Base-by-base conservation (phyloP, 202 grass and related monocot genomes). In the Tripidium arundinaceum region DNA sequence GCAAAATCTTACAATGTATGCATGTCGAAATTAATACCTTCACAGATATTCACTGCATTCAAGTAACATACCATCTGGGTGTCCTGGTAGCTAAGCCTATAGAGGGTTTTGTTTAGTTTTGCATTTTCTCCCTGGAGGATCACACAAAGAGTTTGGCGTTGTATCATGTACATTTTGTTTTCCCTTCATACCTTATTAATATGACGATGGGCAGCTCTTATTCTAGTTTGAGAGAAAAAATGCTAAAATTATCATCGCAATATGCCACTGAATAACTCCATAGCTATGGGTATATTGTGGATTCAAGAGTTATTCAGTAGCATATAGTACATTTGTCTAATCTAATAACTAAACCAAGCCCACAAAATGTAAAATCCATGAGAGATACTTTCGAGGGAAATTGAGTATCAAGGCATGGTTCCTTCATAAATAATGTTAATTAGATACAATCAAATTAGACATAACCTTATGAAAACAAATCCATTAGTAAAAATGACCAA, bases 401-500 rank as follows among this genome's bases (percentile, higher is more conserved):
- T 14, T 60, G 47, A 43, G 24, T 74, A 68, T 9, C 37, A 60
- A 13, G 3, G 47, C 27, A 69, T 16, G 36, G 37, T 60, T 76
- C 28, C 50, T 68, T 77, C 38, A 29, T 15, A 42, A 68, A 58
- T 34, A 33, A 19, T 31, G 4, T 33, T 45, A 76, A 76, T 46
- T 24, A 54, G 9, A 41, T 71, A 71, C 40, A 46, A 47, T 47
- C 68, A 70, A 34, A 37, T 62, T 25, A 33, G 1, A n/a, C 6
- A 75, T 79, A 75, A 85, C 11, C 66, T 43, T 73, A 36, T 4
- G 27, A 49, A 78, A 62, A 82, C 64, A 39, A 49, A 74, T 60
- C 29, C 8, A 83, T 12, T 8, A 78, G 13, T 2, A 11, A 47
- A 68, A 86, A 80, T 61, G 72, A 29, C 49, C 62, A 60, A 34